Evolutionary conservation across 1,284 basidiomycete species (phyloP), one percentile per base, ranked within the genome.

Genomic region (Cystobasidium slooffiae): DNA sequence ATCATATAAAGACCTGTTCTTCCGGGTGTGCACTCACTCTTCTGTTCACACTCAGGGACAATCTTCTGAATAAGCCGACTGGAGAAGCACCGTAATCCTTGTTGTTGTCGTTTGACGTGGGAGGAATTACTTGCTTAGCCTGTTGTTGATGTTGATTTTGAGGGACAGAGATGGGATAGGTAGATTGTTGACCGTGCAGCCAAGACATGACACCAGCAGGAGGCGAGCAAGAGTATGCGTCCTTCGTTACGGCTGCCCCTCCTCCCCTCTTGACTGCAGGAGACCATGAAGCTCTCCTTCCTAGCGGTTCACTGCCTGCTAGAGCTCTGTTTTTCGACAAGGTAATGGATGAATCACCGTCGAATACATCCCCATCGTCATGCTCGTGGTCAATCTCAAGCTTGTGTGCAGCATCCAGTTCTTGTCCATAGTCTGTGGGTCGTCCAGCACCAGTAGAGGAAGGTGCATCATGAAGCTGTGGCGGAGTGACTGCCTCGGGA

Each of bases 401-500:
- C 46, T 49, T 46, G 43, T 49, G 61, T 14, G 46, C 6, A 43
- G 39, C 61, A 24, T 49, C 61, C 16, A 63, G 61, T 20, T 63
- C 61, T 9, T 49, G 43, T 22, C 61, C 61, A 31, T 47, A 63
- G 61, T 63, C 16, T 61, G 37, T 16, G n/a, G 20, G 39, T 59
- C 56, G 7, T 14, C 56, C 8, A 16, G 7, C 56, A 14, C 24
- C 9, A 31, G 9, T 31, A 14, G 56, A 14, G 12, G 44, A 10
- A 47, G 18, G 5, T 6, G 61, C 61, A 31, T 31, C 31, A 31
- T 31, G 31, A 5, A 9, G 44, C n/a, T 53, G 51, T 51, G 69
- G 69, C 41, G 69, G 69, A 9, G 69, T 72, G 37, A 72, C 47
- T 6, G 69, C 47, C 24, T 72, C 69, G 22, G 69, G 61, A 31